Evolutionary conservation across 2,329 filamentous ascomycete genomes (phyloP).

Genomic region (Dactylellina haptotyla): DNA sequence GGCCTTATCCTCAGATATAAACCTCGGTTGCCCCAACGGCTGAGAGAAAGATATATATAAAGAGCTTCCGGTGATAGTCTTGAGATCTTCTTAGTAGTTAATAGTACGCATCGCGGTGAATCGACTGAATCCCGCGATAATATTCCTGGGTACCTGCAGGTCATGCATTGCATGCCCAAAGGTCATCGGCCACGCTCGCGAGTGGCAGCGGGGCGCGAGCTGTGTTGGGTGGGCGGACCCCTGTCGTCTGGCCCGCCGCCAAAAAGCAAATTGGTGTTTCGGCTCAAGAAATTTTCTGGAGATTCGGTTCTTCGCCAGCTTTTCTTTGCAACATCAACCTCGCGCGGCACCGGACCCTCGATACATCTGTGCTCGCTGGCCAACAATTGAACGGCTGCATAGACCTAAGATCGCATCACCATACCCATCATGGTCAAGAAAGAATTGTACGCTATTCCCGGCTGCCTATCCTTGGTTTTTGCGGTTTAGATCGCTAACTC

Average conservation of each 20-base stretch:
- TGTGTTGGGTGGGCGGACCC: slow-evolving; percentile 21
- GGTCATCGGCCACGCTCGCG: slow-evolving; percentile 10
- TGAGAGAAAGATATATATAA: no score
- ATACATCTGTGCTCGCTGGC: background rate
- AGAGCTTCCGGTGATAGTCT: no score
- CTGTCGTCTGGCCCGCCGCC: background rate
- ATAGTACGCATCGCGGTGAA: no score
- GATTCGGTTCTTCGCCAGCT: slow-evolving; percentile 9
- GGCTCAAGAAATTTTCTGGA: slow-evolving; percentile 45
- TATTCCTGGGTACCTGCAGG: slow-evolving; percentile 18
- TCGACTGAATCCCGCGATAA: background rate
- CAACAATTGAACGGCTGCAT: slow-evolving; percentile 21
- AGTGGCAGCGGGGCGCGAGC: background rate
- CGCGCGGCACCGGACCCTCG: background rate
- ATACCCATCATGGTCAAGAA: slow-evolving; percentile 57
- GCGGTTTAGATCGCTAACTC: slow-evolving; percentile 22
- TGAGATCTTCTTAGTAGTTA: no score
- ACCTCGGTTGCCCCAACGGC: no score
- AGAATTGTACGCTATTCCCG: slow-evolving; percentile 55
- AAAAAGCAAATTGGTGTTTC: slow-evolving; percentile 37
- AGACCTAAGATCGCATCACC: slow-evolving; percentile 16
- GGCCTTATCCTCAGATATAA: no score
- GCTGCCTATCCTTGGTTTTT: background rate
- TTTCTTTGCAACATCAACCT: slow-evolving; percentile 14
- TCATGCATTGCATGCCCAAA: background rate